Percentiles rank a stretch among this genome's conserved stretches.
Conservation (phyloP, 2,329 filamentous ascomycete species). For the Chaetomiaceae sp. region DNA sequence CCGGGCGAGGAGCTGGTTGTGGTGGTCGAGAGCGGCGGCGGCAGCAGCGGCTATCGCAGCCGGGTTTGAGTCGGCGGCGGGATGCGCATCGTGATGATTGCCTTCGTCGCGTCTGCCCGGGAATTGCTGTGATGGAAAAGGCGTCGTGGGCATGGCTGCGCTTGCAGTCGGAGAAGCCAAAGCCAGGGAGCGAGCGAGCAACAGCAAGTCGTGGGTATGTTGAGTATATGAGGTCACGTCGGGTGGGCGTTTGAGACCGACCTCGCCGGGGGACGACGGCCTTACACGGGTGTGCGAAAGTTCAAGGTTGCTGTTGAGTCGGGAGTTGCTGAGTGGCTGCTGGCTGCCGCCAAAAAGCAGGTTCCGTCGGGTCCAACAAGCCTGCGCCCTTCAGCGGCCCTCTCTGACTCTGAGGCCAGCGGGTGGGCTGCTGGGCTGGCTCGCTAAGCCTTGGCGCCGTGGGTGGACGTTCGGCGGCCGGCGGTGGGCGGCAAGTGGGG, state of each 20-base stretch:
- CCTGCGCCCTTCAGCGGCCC: slow-evolving; percentile 2
- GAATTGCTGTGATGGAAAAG: slow-evolving; percentile 5
- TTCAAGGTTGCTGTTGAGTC: too few relatives aligned
- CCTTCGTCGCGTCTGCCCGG: slow-evolving; percentile 12
- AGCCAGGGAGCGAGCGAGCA: background rate
- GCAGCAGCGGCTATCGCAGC: slow-evolving; percentile 26
- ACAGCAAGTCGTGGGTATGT: background rate
- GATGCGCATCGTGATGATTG: slow-evolving; percentile 15
- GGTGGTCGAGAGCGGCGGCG: slow-evolving; percentile 22
- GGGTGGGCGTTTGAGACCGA: slow-evolving; percentile 1
- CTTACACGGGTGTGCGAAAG: background rate
- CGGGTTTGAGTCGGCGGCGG: slow-evolving; percentile 10
- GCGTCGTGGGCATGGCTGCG: slow-evolving; percentile 19
- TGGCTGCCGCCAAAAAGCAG: background rate
- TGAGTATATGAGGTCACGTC: too few relatives aligned
- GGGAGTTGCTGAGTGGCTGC: background rate
- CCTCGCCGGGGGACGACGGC: slow-evolving; percentile 9
- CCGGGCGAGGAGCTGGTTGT: slow-evolving; percentile 1
- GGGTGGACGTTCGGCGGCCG: too few relatives aligned
- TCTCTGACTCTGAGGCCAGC: slow-evolving; percentile 2
- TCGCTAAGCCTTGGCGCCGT: background rate
- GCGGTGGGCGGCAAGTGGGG: slow-evolving; percentile 14
- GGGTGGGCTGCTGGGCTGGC: background rate
- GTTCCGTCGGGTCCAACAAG: too few relatives aligned
- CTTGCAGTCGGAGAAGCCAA: slow-evolving; percentile 10